Evolutionary conservation across 345 rosid species (phyloP).

Genomic region (Dipteronia sinensis): DNA sequence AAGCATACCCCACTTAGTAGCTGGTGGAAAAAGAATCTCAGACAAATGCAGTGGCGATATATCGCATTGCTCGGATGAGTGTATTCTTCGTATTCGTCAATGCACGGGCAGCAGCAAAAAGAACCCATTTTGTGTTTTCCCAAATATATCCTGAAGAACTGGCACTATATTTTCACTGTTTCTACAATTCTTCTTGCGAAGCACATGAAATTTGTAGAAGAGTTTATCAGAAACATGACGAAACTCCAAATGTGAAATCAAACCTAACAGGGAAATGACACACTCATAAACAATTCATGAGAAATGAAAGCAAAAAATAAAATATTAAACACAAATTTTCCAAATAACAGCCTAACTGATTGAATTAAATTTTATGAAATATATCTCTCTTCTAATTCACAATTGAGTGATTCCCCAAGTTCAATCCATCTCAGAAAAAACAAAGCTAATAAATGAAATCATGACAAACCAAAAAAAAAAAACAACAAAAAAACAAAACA

Average conservation of each 20-base stretch:
- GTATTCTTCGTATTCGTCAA: slow-evolving; percentile 60
- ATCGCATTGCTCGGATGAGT: slow-evolving; percentile 45
- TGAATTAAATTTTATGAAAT: not conserved
- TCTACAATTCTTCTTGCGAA: not conserved
- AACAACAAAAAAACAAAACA: too few species aligned
- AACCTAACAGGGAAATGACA: slow-evolving; percentile 1
- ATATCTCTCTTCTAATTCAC: not conserved
- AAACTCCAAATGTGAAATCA: slow-evolving; percentile 12
- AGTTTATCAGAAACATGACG: not conserved
- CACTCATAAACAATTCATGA: not conserved
- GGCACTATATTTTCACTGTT: not conserved
- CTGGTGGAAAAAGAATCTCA: slow-evolving; percentile 54
- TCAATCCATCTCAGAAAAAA: not conserved
- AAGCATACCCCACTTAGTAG: slow-evolving; percentile 54
- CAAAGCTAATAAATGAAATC: not conserved
- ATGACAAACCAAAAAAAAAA: not conserved
- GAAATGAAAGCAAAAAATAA: not conserved
- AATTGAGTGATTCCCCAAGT: not conserved
- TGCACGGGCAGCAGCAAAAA: slow-evolving; percentile 58
- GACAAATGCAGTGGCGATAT: slow-evolving; percentile 54
- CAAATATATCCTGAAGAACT: slow-evolving; percentile 8
- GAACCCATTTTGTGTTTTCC: slow-evolving; percentile 42
- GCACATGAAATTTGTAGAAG: not conserved
- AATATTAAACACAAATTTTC: not conserved
- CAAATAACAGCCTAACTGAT: not conserved